Evolutionary conservation across 225 moss, liverwort and hornwort species (phyloP), one percentile per base, ranked within the genome.

Genomic region (Sphagnum contortum): DNA sequence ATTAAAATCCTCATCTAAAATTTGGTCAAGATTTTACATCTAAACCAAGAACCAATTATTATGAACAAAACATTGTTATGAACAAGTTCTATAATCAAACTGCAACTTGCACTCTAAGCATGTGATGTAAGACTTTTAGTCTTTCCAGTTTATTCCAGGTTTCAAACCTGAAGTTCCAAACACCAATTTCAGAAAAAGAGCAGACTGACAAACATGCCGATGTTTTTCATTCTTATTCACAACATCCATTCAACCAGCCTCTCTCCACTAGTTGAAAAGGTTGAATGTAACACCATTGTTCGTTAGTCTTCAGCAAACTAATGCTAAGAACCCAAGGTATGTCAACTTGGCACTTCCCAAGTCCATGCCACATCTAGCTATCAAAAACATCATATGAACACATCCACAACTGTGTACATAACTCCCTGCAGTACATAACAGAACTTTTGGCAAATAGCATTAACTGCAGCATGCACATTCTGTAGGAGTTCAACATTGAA

Each of bases 231-330:
- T 74, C 66, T 67, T 64, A 80, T 77, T 75, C 73, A 84, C 68
- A 76, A 80, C 77, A 72, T 80, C 75, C 74, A 75, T 64, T 70
- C 64, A 76, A 66, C 80, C 75, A 80, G 70, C 62, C 68, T 75
- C 75, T 72, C 68, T 72, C 77, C 67, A 70, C 71, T 50, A 68
- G 66, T 58, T 58, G 62, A 68, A 70, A 72, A 72, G 70, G 75
- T 77, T 60, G 64, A 47, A 70, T 58, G 58, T 58, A 58, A 44
- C 66, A 53, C 59, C 79, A 71, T 69, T 65, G 72, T 77, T 70
- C 77, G 0, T 29, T 29, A 1, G 29, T 29, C 29, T 29, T 29
- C 29, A 29, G 29, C 29, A 29, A 29, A 29, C 29, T 29, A 79
- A 74, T 65, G 72, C 68, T 72, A 71, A 68, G 64, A 56, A 83